These are phyloP conservation scores for Immersiella caudata DNA, from an alignment of 495 filamentous ascomycete genomes.

Conservation along the genomic window DNA sequence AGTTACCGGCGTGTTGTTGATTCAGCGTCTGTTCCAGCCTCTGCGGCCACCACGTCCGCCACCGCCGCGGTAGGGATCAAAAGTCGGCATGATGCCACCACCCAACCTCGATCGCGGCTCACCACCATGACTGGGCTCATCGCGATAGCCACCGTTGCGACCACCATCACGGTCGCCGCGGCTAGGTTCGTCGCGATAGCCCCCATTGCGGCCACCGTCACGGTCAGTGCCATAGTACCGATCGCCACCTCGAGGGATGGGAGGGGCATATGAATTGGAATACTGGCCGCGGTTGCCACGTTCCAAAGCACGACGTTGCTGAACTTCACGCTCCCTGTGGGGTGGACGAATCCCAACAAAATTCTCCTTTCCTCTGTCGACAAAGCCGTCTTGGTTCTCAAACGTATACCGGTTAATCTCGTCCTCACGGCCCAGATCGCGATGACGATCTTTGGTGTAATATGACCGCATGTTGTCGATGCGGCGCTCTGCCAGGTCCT, in stretches of 20 bases:
- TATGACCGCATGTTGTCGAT: constrained; percentile 63
- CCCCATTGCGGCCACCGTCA: neutral
- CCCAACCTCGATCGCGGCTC: constrained; percentile 35
- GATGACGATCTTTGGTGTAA: constrained; percentile 52
- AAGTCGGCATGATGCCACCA: constrained; percentile 37
- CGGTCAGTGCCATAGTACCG: constrained; percentile 2
- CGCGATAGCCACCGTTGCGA: constrained; percentile 2
- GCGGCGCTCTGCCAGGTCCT: constrained; percentile 62
- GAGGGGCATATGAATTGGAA: constrained; percentile 13
- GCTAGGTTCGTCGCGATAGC: constrained; percentile 1
- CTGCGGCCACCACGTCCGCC: constrained; percentile 26
- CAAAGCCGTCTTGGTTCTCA: constrained; percentile 68
- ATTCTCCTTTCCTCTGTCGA: constrained; percentile 76
- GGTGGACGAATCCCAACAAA: constrained; percentile 59
- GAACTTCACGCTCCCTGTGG: constrained; percentile 40
- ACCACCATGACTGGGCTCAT: constrained; percentile 10
- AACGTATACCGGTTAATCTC: constrained; percentile 71
- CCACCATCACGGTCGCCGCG: neutral
- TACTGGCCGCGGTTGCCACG: constrained; percentile 18
- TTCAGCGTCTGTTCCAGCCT: constrained; percentile 7
- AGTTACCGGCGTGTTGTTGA: neutral
- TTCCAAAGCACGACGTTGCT: constrained; percentile 21
- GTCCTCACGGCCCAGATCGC: constrained; percentile 62
- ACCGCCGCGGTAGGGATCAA: constrained; percentile 28
- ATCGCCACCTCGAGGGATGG: constrained; percentile 12